Conservation (phyloP, 345 rosid species). For the Hibiscus syriacus region DNA sequence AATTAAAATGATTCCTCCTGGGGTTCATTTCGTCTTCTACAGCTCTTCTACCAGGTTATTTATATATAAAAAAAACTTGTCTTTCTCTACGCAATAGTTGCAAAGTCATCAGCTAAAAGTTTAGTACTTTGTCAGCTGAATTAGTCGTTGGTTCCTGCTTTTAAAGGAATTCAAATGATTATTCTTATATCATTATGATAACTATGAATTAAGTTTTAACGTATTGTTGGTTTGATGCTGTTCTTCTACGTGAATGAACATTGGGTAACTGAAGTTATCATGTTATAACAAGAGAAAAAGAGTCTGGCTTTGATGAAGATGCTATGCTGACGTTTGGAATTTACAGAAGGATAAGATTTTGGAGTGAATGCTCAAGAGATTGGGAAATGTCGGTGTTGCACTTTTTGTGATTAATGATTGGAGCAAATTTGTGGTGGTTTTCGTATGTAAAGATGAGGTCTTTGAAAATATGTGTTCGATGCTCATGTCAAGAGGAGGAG, state of each 20-base stretch:
- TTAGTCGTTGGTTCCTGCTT: too few relatives aligned
- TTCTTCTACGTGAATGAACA: background rate
- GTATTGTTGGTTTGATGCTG: background rate
- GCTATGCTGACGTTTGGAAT: background rate
- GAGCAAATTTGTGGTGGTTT: background rate
- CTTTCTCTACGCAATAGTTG: background rate
- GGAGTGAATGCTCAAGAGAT: too few relatives aligned
- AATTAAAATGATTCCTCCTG: constrained; percentile 94
- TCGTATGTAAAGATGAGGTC: background rate
- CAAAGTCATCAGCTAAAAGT: background rate
- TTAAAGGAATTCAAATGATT: too few relatives aligned
- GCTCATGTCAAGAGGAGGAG: background rate
- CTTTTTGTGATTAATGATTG: background rate
- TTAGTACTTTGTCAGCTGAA: background rate
- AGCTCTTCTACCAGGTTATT: constrained; percentile 69
- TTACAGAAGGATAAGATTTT: background rate
- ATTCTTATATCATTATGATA: too few relatives aligned
- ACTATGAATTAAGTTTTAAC: background rate
- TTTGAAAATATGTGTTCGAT: background rate
- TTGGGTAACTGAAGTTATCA: background rate
- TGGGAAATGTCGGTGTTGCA: background rate
- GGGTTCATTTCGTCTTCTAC: constrained; percentile 75
- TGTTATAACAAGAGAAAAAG: background rate
- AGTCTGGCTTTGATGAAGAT: background rate
- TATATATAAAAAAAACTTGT: too few relatives aligned